Base-by-base conservation (phyloP, 1,284 basidiomycete genomes). In the Inonotus obliquus region DNA sequence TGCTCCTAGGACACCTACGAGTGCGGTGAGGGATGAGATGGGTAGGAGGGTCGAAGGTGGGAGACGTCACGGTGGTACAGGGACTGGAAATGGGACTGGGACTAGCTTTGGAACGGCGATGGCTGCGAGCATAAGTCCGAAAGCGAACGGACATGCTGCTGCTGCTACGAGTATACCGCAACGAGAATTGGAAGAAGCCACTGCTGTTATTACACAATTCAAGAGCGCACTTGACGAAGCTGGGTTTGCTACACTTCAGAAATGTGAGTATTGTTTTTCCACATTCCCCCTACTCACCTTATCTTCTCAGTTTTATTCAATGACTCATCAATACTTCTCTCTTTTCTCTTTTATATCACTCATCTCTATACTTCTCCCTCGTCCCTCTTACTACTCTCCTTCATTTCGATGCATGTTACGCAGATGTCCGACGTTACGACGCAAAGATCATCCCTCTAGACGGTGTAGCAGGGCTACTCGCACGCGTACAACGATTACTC, bases 371-470 rank as follows among this genome's bases (percentile, higher is more conserved):
- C 19, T 11, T 2, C 25, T 54, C 52, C 59, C 41, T 51, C 2
- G 10, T 3, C 17, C 38, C 38, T 39, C 38, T 17, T 1, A 10
- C 10, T 44, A 44, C n/a, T 32, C 19, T n/a, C 44, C 23, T 19
- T 47, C 19, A 37, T 54, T 70, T 77, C 63, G 73, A 76, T 68
- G 69, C 69, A 21, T 57, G 14, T 32, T 32, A 32, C 9, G 32
- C 63, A 86, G 84, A 85, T 69, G 82, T 86, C 13, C 80, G 81
- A 68, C 82, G 84, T 60, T 91, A 87, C 69, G 88, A 91, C 70
- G 85, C 85, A 47, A 82, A 86, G 66, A 77, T 81, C 49, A 90
- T 91, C 54, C 84, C 87, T 6, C 82, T 91, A 54, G 85, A 91
- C 62, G 89, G 89, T 19, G 81, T 85, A 11, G 78, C 76, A 41